Percentiles rank a stretch among this genome's conserved stretches.
Evolutionary conservation across 148 eudicot genomes (phyloP).

Genomic region (Cornus kousa): DNA sequence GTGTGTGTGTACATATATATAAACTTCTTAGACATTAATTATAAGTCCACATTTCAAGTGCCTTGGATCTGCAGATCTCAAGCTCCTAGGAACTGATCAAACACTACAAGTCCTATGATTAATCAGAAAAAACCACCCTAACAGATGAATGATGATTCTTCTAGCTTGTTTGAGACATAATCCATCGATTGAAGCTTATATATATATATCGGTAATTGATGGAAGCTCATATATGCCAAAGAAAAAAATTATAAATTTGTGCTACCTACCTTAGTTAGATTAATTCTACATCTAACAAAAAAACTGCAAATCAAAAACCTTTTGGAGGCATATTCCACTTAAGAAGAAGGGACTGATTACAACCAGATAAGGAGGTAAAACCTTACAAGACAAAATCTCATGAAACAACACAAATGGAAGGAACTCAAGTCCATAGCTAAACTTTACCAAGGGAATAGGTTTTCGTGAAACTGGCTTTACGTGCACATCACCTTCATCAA

Average conservation of each 20-base stretch:
- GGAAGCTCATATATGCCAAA: background rate
- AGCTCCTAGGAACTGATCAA: too few species aligned
- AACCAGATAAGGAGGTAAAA: too few species aligned
- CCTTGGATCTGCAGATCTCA: too few species aligned
- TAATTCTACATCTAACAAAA: background rate
- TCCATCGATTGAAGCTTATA: background rate
- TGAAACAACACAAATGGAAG: background rate
- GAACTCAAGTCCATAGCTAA: background rate
- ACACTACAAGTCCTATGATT: too few species aligned
- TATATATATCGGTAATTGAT: too few species aligned
- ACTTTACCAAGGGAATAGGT: conserved; percentile 66
- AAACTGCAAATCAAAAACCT: background rate
- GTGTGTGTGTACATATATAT: too few species aligned
- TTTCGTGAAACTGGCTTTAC: conserved; percentile 79
- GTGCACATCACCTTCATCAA: conserved; percentile 97
- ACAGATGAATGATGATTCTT: background rate
- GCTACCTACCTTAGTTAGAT: background rate
- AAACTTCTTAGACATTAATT: too few species aligned
- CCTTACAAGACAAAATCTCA: background rate
- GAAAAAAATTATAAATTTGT: background rate
- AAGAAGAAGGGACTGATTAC: background rate
- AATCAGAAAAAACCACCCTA: background rate
- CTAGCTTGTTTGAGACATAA: background rate
- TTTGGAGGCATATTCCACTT: background rate
- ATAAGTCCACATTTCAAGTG: too few species aligned